Percentiles rank a stretch among this genome's conserved stretches.
phyloP scores from a whole-genome alignment of 2,329 filamentous ascomycete species.

The Diplodia intermedia region DNA sequence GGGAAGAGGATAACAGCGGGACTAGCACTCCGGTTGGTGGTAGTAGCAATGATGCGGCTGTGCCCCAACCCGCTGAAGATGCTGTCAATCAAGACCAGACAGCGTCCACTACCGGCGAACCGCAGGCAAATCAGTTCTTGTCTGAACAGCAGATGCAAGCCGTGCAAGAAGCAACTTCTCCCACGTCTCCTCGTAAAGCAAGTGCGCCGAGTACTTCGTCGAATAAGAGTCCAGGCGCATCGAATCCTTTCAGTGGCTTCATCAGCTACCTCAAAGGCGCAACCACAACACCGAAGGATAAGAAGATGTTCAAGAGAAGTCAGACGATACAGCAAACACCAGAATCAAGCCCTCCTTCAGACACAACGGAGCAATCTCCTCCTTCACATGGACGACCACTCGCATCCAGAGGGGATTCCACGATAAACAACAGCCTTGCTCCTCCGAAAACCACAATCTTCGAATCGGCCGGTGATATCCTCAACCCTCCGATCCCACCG shows the following conservation, averaged over 20 bases:
- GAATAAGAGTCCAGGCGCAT: neutral
- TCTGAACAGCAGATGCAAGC: conserved; percentile 38
- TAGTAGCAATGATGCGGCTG: conserved; percentile 56
- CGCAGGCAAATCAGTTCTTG: conserved; percentile 43
- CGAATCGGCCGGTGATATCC: conserved; percentile 89
- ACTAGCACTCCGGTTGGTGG: conserved; percentile 36
- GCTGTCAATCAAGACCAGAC: conserved; percentile 72
- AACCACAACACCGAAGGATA: conserved; percentile 74
- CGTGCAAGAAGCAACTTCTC: conserved; percentile 48
- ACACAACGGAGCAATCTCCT: neutral
- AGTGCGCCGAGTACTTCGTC: conserved; percentile 9
- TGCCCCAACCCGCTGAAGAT: conserved; percentile 73
- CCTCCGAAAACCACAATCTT: conserved; percentile 93
- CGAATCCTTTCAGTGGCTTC: conserved; percentile 30
- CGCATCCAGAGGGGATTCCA: conserved; percentile 46
- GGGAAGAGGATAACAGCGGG: conserved; percentile 39
- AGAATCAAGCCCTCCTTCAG: conserved; percentile 33
- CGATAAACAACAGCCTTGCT: conserved; percentile 61
- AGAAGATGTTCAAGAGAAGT: conserved; percentile 64
- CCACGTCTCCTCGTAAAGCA: conserved; percentile 7
- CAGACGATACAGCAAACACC: conserved; percentile 69
- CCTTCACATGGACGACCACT: conserved; percentile 9
- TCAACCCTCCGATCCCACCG: conserved; percentile 87
- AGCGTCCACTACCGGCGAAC: conserved; percentile 44
- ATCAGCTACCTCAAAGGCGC: conserved; percentile 50